Evolutionary conservation across 2,329 filamentous ascomycete species (phyloP).

Genomic region (Neobulgaria alba): DNA sequence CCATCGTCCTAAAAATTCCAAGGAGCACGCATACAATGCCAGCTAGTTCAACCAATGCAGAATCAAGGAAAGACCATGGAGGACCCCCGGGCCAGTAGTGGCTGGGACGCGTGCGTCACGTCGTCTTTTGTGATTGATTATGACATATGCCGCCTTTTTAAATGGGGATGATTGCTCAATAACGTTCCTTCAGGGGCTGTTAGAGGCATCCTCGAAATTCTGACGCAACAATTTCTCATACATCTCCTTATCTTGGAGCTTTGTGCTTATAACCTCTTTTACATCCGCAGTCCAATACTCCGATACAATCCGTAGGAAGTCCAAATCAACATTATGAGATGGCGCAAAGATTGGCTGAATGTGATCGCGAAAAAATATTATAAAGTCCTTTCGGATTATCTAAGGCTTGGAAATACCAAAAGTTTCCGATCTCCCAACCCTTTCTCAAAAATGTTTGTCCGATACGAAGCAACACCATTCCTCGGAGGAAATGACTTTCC

Average conservation of each 20-base stretch:
- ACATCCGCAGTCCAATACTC: conserved; percentile 9
- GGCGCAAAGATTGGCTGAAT: conserved; percentile 17
- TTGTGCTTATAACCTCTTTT: background rate
- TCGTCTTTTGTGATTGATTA: too few species aligned
- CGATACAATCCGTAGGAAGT: conserved; percentile 8
- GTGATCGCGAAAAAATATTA: conserved; percentile 18
- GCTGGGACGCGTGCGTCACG: too few species aligned
- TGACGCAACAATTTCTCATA: background rate
- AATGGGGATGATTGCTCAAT: too few species aligned
- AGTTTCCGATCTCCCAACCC: conserved; percentile 11
- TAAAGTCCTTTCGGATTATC: conserved; percentile 16
- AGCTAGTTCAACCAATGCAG: too few species aligned
- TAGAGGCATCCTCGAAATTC: conserved; percentile 1
- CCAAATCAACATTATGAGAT: conserved; percentile 4
- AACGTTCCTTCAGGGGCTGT: background rate
- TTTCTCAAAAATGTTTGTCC: conserved; percentile 9
- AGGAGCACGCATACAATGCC: too few species aligned
- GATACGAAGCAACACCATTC: conserved; percentile 6
- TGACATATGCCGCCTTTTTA: too few species aligned
- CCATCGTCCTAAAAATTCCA: too few species aligned
- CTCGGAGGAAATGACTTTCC: conserved; percentile 4
- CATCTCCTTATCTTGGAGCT: conserved; percentile 3
- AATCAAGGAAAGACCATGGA: too few species aligned
- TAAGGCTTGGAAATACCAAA: conserved; percentile 19
- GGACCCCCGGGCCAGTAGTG: too few species aligned